These are phyloP conservation scores for Cryptosporidium sp. DNA, from an alignment of 169 alveolate genomes.

Conservation along the genomic window DNA sequence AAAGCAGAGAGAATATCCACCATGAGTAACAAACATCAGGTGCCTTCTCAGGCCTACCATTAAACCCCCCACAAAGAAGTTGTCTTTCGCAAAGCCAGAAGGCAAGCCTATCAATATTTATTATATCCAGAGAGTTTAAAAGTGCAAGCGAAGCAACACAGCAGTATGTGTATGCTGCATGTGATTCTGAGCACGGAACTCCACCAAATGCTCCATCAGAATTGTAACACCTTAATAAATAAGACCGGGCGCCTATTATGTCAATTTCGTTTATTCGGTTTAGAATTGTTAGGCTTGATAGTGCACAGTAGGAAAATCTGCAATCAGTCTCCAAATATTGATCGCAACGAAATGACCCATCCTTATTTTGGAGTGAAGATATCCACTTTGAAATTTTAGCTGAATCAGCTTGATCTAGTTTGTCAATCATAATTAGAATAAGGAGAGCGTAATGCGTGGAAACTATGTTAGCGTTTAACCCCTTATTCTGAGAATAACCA, in stretches of 20 bases:
- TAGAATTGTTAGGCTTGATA: constrained; percentile 89
- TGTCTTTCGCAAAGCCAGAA: constrained; percentile 93
- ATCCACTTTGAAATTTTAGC: constrained; percentile 86
- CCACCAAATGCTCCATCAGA: constrained; percentile 96
- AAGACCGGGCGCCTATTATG: constrained; percentile 86
- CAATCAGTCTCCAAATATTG: constrained; percentile 94
- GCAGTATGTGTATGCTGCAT: constrained; percentile 96
- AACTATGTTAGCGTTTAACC: constrained; percentile 88
- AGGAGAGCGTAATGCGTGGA: constrained; percentile 91
- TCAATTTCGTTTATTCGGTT: constrained; percentile 85
- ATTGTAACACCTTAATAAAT: constrained; percentile 90
- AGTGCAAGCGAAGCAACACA: constrained; percentile 90
- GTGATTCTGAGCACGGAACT: constrained; percentile 94
- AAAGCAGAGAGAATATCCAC: constrained; percentile 94
- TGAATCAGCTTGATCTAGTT: constrained; percentile 82
- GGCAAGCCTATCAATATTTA: constrained; percentile 83
- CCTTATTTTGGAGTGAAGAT: constrained; percentile 88
- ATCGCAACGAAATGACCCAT: constrained; percentile 95
- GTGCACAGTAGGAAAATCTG: constrained; percentile 93
- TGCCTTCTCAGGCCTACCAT: constrained; percentile 96
- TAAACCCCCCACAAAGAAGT: constrained; percentile 94
- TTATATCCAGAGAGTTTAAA: constrained; percentile 83
- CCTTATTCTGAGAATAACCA: constrained; percentile 78
- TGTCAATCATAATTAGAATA: constrained; percentile 83
- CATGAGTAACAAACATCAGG: constrained; percentile 98